Evolutionary conservation across 257 asterid species (phyloP), one percentile per base, ranked within the genome.

Genomic region (Gentiana straminea): DNA sequence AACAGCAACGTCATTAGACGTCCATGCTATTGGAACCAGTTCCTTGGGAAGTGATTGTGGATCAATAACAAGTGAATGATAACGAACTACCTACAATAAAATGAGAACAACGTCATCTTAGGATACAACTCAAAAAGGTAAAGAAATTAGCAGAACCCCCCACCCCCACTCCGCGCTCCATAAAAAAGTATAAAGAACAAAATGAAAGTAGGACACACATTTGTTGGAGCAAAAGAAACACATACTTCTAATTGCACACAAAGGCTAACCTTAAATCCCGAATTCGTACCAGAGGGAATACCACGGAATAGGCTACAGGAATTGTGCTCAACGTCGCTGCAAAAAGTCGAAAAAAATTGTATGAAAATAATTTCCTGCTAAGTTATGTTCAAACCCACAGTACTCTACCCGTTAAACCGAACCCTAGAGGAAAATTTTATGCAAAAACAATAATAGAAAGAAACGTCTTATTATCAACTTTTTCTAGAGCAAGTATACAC

Each of bases 11-110:
- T 76, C 37, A 56, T 86, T 66, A 35, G 87, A 76, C 32, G 95
- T 86, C 99, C 99, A 92, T 33, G 99, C 99, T 66, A 88, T 88
- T 52, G 99, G 97, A 64, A 88, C 63, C 66, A 92, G 93, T 66
- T 85, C 94, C 68, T 69, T 58, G 36, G 97, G 99, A 67, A 92
- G 94, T 57, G 99, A 81, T 52, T 59, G 67, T 46, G 93, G 85
- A 63, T 88, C 97, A 52, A 92, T 63, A 70, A 88, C 91, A 56
- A 92, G 95, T 64, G 99, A 92, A 75, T 92, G 97, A 73, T 88
- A 92, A 15, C 99, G 76, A 55, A 92, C 99, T 66, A 88, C 99
- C 99, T 92, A 75, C 52, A 54, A 15, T 11, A 43, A 34, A 65
- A 24, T 12, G 49, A 56, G 56, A 10, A 7, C 59, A 56, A 12